phyloP scores from a whole-genome alignment of 306 rosid genomes.

The Prunus fruticosa region DNA sequence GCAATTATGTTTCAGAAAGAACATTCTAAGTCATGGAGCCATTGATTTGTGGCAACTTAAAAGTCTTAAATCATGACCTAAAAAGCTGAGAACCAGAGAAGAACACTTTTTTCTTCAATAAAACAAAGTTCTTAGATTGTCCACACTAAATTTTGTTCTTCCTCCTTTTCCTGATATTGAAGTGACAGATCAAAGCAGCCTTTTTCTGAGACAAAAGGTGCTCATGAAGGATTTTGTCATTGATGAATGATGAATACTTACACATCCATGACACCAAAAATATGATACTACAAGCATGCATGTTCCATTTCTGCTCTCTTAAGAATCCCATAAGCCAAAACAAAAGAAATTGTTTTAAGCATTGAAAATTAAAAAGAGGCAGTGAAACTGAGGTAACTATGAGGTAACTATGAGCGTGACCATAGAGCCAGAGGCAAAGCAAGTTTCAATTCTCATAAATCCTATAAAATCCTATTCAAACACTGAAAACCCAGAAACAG shows the following conservation, averaged over 20 bases:
- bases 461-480: background rate
- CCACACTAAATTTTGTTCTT: background rate
- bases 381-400: background rate
- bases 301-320: background rate
- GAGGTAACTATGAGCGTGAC: background rate
- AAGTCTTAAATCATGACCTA: background rate
- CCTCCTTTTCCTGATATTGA: background rate
- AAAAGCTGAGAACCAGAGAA: background rate
- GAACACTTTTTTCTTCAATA: background rate
- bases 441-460: conserved; percentile 14
- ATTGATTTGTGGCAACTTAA: background rate
- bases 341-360: conserved; percentile 10
- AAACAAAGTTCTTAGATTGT: background rate
- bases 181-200: background rate
- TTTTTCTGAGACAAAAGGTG: too few species aligned
- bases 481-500: conserved; percentile 17
- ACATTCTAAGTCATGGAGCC: background rate
- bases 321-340: conserved; percentile 1
- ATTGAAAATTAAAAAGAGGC: conserved; percentile 7
- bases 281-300: background rate
- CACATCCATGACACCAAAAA: background rate
- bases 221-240: too few species aligned
- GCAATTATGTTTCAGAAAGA: background rate
- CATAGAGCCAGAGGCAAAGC: conserved; percentile 15
- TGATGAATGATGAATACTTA: background rate